Conservation (phyloP, 345 rosid genomes). For the Eucalyptus regnans region DNA sequence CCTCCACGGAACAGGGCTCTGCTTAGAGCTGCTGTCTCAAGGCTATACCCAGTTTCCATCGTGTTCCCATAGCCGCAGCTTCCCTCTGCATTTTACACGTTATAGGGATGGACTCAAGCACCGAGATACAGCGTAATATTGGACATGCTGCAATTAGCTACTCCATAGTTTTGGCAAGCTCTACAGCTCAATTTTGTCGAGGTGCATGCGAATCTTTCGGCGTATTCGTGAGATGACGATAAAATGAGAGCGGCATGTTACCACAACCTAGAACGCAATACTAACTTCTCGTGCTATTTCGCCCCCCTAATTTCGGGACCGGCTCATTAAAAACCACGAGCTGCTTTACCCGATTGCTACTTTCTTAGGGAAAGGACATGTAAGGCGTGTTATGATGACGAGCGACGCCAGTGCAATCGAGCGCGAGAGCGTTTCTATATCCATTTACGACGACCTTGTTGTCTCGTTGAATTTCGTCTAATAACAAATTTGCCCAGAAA, state of each 20-base stretch:
- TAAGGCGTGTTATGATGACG: neutral
- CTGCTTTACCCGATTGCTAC: neutral
- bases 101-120: neutral
- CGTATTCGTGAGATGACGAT: neutral
- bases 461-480: neutral
- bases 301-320: too few species aligned
- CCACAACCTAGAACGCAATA: neutral
- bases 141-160: neutral
- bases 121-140: neutral
- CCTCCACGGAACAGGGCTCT: slow-evolving; percentile 16
- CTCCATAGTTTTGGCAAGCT: neutral
- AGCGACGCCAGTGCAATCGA: neutral
- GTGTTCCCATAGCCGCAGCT: neutral
- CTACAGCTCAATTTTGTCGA: neutral
- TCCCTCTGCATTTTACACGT: neutral
- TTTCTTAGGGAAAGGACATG: neutral
- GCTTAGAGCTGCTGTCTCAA: slow-evolving; percentile 20
- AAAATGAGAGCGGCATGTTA: neutral
- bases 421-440: neutral
- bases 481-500: neutral
- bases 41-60: slow-evolving; percentile 5
- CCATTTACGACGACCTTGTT: neutral
- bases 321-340: neutral
- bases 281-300: neutral
- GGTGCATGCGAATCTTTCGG: neutral